Percentiles rank a stretch among this genome's conserved stretches.
phyloP scores from a whole-genome alignment of 768 basidiomycete genomes.

The Pleurotus platypus region DNA sequence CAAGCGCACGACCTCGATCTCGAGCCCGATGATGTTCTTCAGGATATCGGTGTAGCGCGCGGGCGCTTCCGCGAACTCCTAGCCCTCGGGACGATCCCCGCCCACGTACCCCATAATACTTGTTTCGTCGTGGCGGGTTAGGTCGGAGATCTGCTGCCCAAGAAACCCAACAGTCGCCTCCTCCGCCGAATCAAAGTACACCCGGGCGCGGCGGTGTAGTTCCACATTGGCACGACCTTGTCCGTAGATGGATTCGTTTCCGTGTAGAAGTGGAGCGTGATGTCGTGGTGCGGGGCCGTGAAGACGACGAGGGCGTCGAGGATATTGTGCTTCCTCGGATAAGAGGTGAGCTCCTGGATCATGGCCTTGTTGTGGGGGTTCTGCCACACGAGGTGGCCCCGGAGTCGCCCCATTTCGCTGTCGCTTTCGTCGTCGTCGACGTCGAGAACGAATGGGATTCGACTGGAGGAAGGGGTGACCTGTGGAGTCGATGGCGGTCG shows the following conservation, averaged over 20 bases:
- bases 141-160: constrained; percentile 8
- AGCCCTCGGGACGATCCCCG: neutral
- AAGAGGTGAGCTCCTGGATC: constrained; percentile 10
- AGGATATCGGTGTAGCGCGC: constrained; percentile 15
- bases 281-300: constrained; percentile 20
- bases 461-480: constrained; percentile 16
- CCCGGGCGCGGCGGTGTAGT: constrained; percentile 19
- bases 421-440: constrained; percentile 7
- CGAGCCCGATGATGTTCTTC: constrained; percentile 22
- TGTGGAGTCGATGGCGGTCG: constrained; percentile 26
- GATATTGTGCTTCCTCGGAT: neutral
- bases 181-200: too few relatives aligned
- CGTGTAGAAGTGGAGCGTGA: constrained; percentile 22
- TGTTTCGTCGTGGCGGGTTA: constrained; percentile 5
- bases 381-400: constrained; percentile 21
- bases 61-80: constrained; percentile 20
- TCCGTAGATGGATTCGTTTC: constrained; percentile 19
- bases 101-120: neutral
- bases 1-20: constrained; percentile 17
- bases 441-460: constrained; percentile 31
- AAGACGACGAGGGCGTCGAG: constrained; percentile 17
- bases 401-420: constrained; percentile 13
- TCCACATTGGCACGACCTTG: constrained; percentile 23
- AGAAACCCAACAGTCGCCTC: constrained; percentile 11
- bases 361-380: constrained; percentile 22